Base-by-base conservation (phyloP, 1,284 basidiomycete genomes). In the Cutaneotrichosporon daszewskae region DNA sequence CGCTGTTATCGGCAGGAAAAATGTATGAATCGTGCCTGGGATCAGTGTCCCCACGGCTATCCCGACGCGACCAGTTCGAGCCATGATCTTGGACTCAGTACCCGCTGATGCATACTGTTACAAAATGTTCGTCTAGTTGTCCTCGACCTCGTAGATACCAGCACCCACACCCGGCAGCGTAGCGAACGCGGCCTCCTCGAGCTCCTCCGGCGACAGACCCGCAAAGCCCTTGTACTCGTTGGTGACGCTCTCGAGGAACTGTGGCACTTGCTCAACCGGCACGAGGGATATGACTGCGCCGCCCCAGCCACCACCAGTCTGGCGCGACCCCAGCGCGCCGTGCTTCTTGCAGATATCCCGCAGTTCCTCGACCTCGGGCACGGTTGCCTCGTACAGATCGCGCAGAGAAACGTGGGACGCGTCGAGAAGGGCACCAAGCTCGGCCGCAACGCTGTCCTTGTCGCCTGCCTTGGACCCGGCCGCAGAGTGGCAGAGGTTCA, bases 271-370 rank as follows among this genome's bases (percentile, higher is more conserved):
- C n/a, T 74, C 68, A 55, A 84, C 82, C 7, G 79, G 76, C 3
- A 92, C 83, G 16, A 92, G 76, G 14, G 85, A 87, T 18, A 92
- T 84, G 0, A 84, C 85, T 55, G 86, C 89, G 11, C 89, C 89
- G 38, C 89, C 89, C 87, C 87, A 94, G 2, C 88, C 88, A 0
- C 88, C 88, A 32, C 85, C 84, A 19, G 59, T 60, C 49, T 59
- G 55, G 45, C 62, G 35, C 13, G 81, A 83, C 2, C 87, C 88
- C 47, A 82, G 78, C 8, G 87, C 85, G 10, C 87, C 87, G 3
- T 81, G 77, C 16, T 77, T 72, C 41, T 56, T 79, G 76, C 54
- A 91, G 64, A 61, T 56, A 59, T 11, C 77, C 77, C 59, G 58
- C 13, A 92, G 75, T 56, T 78, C 68, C 62, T 92, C 80, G 14